Percentiles rank a stretch among this genome's conserved stretches.
These are phyloP conservation scores for Venturia carpophila DNA, from an alignment of 2,329 filamentous ascomycete species.

Conservation along the genomic window DNA sequence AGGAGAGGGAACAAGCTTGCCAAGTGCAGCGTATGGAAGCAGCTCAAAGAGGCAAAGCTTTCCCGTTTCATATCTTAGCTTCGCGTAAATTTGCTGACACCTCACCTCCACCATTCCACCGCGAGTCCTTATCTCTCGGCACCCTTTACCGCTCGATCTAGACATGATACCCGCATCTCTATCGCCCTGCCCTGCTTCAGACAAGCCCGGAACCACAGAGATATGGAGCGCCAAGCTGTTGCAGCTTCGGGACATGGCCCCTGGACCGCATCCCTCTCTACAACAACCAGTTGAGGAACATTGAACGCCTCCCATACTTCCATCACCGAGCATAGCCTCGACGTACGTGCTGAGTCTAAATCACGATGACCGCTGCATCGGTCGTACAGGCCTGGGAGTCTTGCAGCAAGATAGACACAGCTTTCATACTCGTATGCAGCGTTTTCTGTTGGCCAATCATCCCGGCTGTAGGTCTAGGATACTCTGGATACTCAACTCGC, in stretches of 20 bases:
- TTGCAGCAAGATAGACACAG: constrained; percentile 46
- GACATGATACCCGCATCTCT: not conserved
- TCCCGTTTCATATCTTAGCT: not conserved
- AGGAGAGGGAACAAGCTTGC: not conserved
- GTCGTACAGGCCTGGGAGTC: constrained; percentile 42
- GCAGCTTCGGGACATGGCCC: not conserved
- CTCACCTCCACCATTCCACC: not conserved
- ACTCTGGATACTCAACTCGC: constrained; percentile 43
- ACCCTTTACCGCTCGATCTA: not conserved
- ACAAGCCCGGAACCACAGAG: not conserved
- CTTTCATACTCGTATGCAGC: constrained; percentile 44
- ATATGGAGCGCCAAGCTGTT: not conserved
- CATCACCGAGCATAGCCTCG: not conserved
- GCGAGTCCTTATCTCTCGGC: not conserved
- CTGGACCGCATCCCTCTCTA: not conserved
- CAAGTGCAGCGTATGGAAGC: not conserved
- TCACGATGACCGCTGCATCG: constrained; percentile 24
- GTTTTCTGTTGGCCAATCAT: constrained; percentile 48
- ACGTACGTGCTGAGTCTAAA: not conserved
- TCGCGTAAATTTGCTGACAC: constrained; percentile 4
- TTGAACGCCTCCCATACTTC: not conserved
- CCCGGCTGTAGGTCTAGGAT: constrained; percentile 44
- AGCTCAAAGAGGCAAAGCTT: constrained; percentile 7
- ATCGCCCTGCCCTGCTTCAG: not conserved
- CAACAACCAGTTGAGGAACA: not conserved